Percentiles rank a stretch among this genome's conserved stretches.
Evolutionary conservation across 129 eudicot genomes (phyloP).

Genomic region (Erigeron canadensis): DNA sequence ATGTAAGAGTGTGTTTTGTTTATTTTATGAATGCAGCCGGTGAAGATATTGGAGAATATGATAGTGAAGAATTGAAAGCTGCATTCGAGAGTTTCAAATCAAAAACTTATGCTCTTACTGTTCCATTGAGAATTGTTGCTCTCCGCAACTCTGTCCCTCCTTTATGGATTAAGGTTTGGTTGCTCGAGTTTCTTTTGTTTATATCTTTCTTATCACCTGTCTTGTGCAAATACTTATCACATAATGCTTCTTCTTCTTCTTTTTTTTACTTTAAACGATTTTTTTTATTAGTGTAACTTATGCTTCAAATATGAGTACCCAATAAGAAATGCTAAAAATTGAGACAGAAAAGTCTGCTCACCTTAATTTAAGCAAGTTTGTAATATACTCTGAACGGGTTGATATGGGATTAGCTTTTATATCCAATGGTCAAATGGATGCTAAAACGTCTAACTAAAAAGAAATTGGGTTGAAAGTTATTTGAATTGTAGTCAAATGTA

Average conservation of each 20-base stretch:
- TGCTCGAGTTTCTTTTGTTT: neutral
- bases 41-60: slow-evolving; percentile 31
- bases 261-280: no score
- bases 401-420: neutral
- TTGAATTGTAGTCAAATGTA: neutral
- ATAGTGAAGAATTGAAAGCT: slow-evolving; percentile 58
- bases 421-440: neutral
- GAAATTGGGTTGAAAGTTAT: neutral
- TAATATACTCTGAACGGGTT: neutral
- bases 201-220: neutral
- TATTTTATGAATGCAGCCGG: slow-evolving; percentile 28
- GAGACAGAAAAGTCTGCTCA: neutral
- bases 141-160: slow-evolving; percentile 82
- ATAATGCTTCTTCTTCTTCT: no score
- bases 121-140: slow-evolving; percentile 78
- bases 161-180: slow-evolving; percentile 76
- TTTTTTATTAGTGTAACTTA: no score
- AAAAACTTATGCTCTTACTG: slow-evolving; percentile 80
- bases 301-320: neutral
- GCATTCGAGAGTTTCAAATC: slow-evolving; percentile 83
- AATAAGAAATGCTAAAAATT: neutral
- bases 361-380: neutral
- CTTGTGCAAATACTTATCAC: neutral
- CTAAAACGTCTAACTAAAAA: neutral
- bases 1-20: neutral